phyloP scores from a whole-genome alignment of 2,329 filamentous ascomycete genomes.

The Fusarium sp. region DNA sequence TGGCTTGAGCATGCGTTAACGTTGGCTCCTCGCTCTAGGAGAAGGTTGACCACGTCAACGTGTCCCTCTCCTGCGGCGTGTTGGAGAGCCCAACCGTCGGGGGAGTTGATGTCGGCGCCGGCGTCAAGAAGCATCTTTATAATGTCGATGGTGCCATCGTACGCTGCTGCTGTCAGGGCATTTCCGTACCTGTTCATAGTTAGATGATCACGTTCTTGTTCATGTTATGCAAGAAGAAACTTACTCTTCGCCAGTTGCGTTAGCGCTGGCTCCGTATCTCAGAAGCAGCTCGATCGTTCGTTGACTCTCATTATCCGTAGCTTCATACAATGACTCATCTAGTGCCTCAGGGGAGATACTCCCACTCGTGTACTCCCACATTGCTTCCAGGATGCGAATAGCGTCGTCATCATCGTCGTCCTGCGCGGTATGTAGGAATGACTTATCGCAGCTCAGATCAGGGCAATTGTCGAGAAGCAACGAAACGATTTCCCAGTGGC shows the following conservation, averaged over 20 bases:
- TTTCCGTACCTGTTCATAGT: constrained; percentile 39
- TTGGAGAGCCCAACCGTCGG: constrained; percentile 55
- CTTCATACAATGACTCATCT: constrained; percentile 54
- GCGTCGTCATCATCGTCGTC: constrained; percentile 50
- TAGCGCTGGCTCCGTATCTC: constrained; percentile 53
- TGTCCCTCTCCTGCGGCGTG: constrained; percentile 54
- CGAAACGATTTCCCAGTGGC: constrained; percentile 56
- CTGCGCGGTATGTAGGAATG: constrained; percentile 52
- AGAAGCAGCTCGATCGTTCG: constrained; percentile 55
- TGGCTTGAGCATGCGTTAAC: constrained; percentile 50
- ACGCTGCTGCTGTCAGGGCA: constrained; percentile 53
- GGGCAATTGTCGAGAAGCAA: constrained; percentile 51
- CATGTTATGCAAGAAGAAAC: background rate
- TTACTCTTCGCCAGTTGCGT: constrained; percentile 56
- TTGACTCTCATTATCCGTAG: constrained; percentile 56
- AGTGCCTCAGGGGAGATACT: constrained; percentile 50
- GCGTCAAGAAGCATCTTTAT: constrained; percentile 51
- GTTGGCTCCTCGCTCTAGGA: constrained; percentile 53
- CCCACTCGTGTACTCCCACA: constrained; percentile 55
- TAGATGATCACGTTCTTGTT: background rate
- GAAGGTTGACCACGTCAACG: constrained; percentile 51
- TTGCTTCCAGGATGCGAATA: constrained; percentile 52
- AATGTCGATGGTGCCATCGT: constrained; percentile 51
- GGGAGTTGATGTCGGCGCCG: constrained; percentile 52
- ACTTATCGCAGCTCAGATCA: constrained; percentile 52